These are phyloP conservation scores for Daldinia decipiens DNA, from an alignment of 495 filamentous ascomycete species.

Conservation along the genomic window DNA sequence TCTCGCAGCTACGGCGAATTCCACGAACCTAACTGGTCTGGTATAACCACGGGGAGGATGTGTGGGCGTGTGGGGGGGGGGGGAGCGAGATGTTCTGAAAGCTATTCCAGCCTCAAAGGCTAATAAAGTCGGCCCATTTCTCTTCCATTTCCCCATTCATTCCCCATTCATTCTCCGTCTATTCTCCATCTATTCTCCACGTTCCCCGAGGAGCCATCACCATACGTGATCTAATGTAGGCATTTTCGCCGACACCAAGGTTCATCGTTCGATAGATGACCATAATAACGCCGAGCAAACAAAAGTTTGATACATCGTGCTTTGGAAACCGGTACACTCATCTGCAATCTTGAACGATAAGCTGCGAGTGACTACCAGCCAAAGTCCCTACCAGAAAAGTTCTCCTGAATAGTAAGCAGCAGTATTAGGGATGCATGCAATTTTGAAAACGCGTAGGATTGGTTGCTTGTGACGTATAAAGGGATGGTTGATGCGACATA, in stretches of 20 bases:
- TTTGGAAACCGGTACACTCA: background rate
- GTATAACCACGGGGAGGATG: background rate
- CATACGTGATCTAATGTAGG: constrained; percentile 13
- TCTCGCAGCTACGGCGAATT: background rate
- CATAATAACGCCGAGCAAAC: constrained; percentile 19
- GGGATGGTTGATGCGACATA: constrained; percentile 8
- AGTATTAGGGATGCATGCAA: background rate
- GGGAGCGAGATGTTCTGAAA: background rate
- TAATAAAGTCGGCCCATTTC: constrained; percentile 2
- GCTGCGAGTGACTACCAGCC: background rate
- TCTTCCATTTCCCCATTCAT: background rate
- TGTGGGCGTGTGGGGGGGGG: background rate
- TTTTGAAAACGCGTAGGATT: background rate
- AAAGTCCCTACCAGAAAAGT: background rate
- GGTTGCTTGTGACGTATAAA: constrained; percentile 19
- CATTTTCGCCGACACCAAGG: constrained; percentile 16
- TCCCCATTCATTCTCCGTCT: background rate
- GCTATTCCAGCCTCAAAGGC: background rate
- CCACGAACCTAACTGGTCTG: background rate
- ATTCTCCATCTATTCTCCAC: constrained; percentile 1
- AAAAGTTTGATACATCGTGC: constrained; percentile 10
- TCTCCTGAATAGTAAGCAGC: constrained; percentile 29
- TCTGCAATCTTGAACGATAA: background rate
- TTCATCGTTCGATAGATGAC: background rate
- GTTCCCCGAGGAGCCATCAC: constrained; percentile 11